Evolutionary conservation across 1,284 basidiomycete genomes (phyloP).

Genomic region (Pseudozyma thailandica): DNA sequence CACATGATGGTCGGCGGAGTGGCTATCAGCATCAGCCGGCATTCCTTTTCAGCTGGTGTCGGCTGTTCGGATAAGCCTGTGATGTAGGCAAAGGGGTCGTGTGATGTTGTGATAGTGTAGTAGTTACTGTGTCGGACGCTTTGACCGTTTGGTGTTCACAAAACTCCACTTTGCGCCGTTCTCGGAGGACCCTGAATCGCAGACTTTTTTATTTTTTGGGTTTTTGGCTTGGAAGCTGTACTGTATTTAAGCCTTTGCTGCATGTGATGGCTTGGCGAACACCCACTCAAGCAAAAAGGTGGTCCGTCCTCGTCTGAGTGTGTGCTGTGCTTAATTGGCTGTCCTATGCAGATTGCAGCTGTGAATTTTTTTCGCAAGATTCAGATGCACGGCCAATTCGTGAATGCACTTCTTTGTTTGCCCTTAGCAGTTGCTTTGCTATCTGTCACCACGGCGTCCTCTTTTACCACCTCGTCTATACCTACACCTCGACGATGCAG

Average conservation of each 20-base stretch:
- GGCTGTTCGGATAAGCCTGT: no score
- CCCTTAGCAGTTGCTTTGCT: no score
- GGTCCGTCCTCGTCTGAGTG: slow-evolving; percentile 3
- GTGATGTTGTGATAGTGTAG: no score
- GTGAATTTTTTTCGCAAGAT: not conserved
- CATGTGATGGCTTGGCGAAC: not conserved
- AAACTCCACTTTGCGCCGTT: no score
- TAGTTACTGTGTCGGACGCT: no score
- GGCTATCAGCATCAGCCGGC: not conserved
- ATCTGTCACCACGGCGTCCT: no score
- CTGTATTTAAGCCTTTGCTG: not conserved
- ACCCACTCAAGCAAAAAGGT: not conserved
- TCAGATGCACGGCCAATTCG: not conserved
- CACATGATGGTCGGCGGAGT: not conserved
- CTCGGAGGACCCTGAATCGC: slow-evolving; percentile 4
- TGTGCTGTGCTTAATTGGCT: no score
- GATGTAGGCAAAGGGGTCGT: no score
- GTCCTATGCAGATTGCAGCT: not conserved
- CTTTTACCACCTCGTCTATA: no score
- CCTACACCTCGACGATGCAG: slow-evolving; percentile 21
- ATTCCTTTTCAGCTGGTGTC: no score
- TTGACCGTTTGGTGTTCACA: no score
- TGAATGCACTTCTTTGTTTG: not conserved
- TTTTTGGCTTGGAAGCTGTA: not conserved
- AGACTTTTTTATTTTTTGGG: not conserved